Base-by-base conservation (phyloP, 1,284 basidiomycete genomes). In the Malassezia equina region DNA sequence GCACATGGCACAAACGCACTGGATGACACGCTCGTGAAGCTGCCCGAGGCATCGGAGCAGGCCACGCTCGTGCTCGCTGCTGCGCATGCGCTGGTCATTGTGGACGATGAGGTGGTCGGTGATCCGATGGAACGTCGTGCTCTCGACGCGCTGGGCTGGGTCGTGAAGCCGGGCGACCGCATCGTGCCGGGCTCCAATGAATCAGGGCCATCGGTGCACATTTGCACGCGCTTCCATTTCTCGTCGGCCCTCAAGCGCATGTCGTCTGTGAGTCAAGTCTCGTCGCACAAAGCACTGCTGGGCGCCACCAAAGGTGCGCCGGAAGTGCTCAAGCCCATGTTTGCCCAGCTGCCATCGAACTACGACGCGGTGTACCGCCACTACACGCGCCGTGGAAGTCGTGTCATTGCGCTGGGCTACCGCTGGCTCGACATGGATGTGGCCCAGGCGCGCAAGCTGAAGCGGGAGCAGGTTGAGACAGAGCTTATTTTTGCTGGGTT, bases 111-210 rank as follows among this genome's bases (percentile, higher is more conserved):
- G 4, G 80, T 94, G 32, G 91, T 98, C 31, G 94, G 93, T 13
- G 94, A 99, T 74, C 93, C 94, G 0, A 99, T 99, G 93, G 93
- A 99, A 76, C 93, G 93, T 78, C 93, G 88, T 0, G 93, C 93
- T 0, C 78, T 98, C 15, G 88, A 90, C 62, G 86, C 90, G 1
- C 80, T 98, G 43, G 84, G 88, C 55, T 98, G 93, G 93, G 83
- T 84, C 61, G 76, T 99, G 19, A 80, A 79, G 33, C 86, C 85
- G 76, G 87, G 87, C 80, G 64, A 60, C 24, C 31, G 59, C 36
- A 33, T 55, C 33, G 52, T 52, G 29, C 58, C 73, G 36, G 36
- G 31, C 17, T 15, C 31, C 29, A 9, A 31, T 8, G 23, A 44
- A 2, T 43, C 54, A 42, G 58, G 62, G 36, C 57, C 60, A 17